Conservation (phyloP, 805 yeast species). For the Candida qinlingensis region DNA sequence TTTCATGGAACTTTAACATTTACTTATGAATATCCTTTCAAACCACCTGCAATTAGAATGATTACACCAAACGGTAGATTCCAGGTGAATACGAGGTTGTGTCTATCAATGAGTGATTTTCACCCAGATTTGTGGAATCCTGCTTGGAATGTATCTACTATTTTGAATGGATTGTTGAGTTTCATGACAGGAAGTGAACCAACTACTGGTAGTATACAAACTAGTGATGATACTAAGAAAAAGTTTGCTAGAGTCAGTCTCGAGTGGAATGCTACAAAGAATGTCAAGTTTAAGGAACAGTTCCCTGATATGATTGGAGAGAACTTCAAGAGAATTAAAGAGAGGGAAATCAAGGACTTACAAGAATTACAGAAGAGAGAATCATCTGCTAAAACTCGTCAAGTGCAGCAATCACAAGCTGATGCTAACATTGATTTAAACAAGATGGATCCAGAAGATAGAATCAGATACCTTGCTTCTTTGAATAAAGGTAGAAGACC, state of each 20-base stretch:
- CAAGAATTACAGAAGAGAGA: slow-evolving; percentile 8
- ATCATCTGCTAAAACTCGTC: not conserved
- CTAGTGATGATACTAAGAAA: slow-evolving; percentile 54
- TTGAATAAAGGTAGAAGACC: slow-evolving; percentile 10
- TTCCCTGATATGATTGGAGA: slow-evolving; percentile 64
- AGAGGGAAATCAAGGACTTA: slow-evolving; percentile 16
- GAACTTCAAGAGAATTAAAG: slow-evolving; percentile 21
- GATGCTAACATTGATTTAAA: slow-evolving; percentile 30
- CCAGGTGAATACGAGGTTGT: slow-evolving; percentile 71
- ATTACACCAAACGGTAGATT: slow-evolving; percentile 88
- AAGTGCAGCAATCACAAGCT: slow-evolving; percentile 6
- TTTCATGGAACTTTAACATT: slow-evolving; percentile 84
- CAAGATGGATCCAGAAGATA: slow-evolving; percentile 52
- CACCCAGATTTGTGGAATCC: slow-evolving; percentile 97
- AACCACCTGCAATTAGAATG: slow-evolving; percentile 88
- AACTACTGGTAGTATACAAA: slow-evolving; percentile 76
- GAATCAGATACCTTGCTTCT: slow-evolving; percentile 41
- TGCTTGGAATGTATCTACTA: slow-evolving; percentile 90
- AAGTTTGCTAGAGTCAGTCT: slow-evolving; percentile 55
- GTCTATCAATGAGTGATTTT: slow-evolving; percentile 90
- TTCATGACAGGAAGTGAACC: slow-evolving; percentile 87
- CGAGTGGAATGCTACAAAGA: slow-evolving; percentile 52
- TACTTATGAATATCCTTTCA: slow-evolving; percentile 83
- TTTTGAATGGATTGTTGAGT: slow-evolving; percentile 78
- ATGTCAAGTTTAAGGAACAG: slow-evolving; percentile 50